Evolutionary conservation across 2,329 filamentous ascomycete species (phyloP).

Genomic region (Neophaeococcomyces aloes): DNA sequence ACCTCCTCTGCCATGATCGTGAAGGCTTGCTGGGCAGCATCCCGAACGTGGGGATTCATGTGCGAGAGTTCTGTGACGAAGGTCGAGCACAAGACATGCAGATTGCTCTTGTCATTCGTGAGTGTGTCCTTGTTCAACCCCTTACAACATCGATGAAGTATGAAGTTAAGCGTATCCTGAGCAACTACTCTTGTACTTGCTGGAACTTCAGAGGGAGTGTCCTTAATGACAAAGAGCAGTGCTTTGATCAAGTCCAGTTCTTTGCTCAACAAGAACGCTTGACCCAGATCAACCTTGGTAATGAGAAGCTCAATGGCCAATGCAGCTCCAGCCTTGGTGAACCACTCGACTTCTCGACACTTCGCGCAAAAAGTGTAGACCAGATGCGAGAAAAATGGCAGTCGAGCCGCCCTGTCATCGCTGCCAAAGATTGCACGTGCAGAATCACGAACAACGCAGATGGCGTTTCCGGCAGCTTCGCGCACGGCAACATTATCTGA

Average conservation of each 20-base stretch:
- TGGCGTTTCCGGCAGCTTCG: slow-evolving; percentile 68
- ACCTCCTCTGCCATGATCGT: slow-evolving; percentile 70
- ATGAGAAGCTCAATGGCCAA: slow-evolving; percentile 81
- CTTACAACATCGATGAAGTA: slow-evolving; percentile 69
- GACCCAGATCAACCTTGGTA: slow-evolving; percentile 72
- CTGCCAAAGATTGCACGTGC: slow-evolving; percentile 70
- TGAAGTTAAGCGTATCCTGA: slow-evolving; percentile 68
- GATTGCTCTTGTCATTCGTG: slow-evolving; percentile 52
- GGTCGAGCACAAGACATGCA: slow-evolving; percentile 69
- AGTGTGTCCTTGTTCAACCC: slow-evolving; percentile 70
- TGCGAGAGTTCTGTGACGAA: slow-evolving; percentile 84
- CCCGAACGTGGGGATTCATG: slow-evolving; percentile 89
- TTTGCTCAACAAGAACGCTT: slow-evolving; percentile 68
- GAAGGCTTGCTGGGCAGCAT: slow-evolving; percentile 72
- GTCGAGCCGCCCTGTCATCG: slow-evolving; percentile 56
- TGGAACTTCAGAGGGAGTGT: slow-evolving; percentile 88
- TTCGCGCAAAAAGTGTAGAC: slow-evolving; percentile 81
- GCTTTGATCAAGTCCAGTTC: slow-evolving; percentile 82
- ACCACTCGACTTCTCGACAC: slow-evolving; percentile 98
- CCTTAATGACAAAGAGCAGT: slow-evolving; percentile 95
- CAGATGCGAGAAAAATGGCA: slow-evolving; percentile 77
- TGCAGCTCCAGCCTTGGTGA: slow-evolving; percentile 87
- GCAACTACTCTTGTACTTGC: slow-evolving; percentile 77
- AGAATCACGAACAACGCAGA: slow-evolving; percentile 67
- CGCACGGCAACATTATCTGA: slow-evolving; percentile 73